phyloP scores from a whole-genome alignment of 306 rosid genomes.

The Chamaecrista fasciculata region DNA sequence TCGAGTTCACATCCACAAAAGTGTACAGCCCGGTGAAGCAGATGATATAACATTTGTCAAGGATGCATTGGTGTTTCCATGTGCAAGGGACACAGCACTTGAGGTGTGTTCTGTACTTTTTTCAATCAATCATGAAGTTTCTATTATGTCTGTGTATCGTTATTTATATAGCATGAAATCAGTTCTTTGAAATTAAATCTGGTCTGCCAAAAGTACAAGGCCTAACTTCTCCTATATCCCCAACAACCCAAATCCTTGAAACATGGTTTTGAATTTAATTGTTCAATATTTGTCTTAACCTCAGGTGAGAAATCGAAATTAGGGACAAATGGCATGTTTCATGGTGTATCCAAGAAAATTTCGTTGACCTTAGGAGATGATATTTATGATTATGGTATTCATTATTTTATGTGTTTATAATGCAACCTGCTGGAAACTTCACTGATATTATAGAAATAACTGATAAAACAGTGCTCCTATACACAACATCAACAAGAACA shows the following conservation, averaged over 20 bases:
- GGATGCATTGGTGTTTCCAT: conserved; percentile 70
- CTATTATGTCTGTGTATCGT: background rate
- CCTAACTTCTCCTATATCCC: background rate
- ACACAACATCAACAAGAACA: too few species aligned
- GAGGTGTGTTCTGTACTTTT: conserved; percentile 55
- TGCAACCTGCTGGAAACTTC: too few species aligned
- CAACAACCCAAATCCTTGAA: background rate
- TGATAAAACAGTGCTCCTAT: too few species aligned
- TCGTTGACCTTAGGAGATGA: background rate
- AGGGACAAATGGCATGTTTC: conserved; percentile 10
- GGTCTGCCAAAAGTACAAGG: background rate
- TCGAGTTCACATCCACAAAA: conserved; percentile 46
- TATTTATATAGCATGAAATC: background rate
- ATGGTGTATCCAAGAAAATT: background rate
- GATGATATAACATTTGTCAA: conserved; percentile 51
- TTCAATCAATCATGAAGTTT: conserved; percentile 19
- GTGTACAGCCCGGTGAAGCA: conserved; percentile 37
- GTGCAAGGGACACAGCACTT: conserved; percentile 59
- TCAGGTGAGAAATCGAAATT: background rate
- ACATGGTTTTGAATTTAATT: background rate
- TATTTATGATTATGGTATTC: background rate
- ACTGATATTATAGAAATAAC: too few species aligned
- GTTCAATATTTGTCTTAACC: background rate
- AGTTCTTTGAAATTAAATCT: conserved; percentile 6
- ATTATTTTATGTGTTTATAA: background rate